A percentile compares a stretch with the other conserved stretches of the same genome.
Evolutionary conservation across 2,329 filamentous ascomycete genomes (phyloP).

Genomic region (Fusarium luffae): DNA sequence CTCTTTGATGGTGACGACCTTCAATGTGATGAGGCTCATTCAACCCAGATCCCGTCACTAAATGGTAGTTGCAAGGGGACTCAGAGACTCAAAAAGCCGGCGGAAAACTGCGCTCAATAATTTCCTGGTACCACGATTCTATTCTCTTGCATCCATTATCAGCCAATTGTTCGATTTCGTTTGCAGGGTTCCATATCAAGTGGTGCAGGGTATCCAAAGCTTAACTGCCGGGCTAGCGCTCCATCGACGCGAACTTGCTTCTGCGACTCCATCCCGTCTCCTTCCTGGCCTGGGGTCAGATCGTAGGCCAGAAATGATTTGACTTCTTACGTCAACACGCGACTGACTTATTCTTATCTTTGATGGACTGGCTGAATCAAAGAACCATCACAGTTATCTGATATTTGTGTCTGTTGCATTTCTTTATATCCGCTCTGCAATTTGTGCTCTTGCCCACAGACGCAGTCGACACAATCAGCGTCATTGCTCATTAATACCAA

Average conservation of each 20-base stretch:
- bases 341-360: not conserved
- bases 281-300: conserved; percentile 17
- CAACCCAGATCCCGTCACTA: not conserved
- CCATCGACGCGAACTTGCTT: conserved; percentile 40
- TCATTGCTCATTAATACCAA: conserved; percentile 4
- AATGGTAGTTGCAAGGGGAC: not conserved
- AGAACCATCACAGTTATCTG: not conserved
- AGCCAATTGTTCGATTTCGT: not conserved
- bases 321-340: conserved; percentile 34
- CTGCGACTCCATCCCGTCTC: conserved; percentile 23
- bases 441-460: not conserved
- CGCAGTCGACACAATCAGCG: not conserved
- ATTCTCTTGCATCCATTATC: not conserved
- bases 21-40: not conserved
- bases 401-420: not conserved
- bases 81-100: not conserved
- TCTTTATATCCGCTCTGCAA: not conserved
- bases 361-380: not conserved
- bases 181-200: not conserved
- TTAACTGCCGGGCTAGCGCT: conserved; percentile 31
- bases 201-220: conserved; percentile 9
- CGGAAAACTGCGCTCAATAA: no score
- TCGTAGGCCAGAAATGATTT: not conserved
- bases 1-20: not conserved
- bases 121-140: not conserved